Evolutionary conservation across 352 stramenopile species (phyloP).

Genomic region (Phytophthora ramorum): DNA sequence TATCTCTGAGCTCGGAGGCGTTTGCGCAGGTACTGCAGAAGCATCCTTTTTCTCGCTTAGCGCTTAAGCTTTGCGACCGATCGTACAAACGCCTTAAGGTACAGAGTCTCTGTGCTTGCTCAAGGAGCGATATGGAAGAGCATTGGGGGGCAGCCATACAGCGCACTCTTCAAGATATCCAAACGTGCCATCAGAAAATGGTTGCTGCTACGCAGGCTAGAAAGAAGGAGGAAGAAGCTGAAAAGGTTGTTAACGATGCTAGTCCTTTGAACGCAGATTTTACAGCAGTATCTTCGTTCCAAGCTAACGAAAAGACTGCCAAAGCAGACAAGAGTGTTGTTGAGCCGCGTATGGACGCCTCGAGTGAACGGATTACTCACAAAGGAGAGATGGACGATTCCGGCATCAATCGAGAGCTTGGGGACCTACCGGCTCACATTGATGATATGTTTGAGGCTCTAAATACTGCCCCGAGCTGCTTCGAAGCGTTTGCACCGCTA

Average conservation of each 20-base stretch:
- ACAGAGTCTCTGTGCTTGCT: conserved; percentile 5
- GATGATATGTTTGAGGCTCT: conserved; percentile 36
- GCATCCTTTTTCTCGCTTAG: conserved; percentile 25
- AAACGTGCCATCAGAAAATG: conserved; percentile 2
- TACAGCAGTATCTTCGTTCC: not conserved
- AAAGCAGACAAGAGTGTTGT: not conserved
- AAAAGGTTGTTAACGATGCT: not conserved
- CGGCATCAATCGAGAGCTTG: not conserved
- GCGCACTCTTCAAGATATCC: conserved; percentile 14
- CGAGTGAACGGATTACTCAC: not conserved
- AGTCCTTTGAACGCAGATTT: not conserved
- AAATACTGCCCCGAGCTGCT: conserved; percentile 34
- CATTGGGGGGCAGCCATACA: conserved; percentile 31
- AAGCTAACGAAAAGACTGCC: not conserved
- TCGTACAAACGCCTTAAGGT: conserved; percentile 23
- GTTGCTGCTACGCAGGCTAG: conserved; percentile 9
- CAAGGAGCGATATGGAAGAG: conserved; percentile 33
- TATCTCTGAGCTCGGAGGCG: conserved; percentile 42
- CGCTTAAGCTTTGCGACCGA: conserved; percentile 22
- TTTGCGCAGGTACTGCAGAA: conserved; percentile 47
- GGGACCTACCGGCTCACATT: conserved; percentile 9
- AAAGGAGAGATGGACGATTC: not conserved
- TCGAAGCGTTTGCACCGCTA: conserved; percentile 49
- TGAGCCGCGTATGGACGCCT: not conserved
- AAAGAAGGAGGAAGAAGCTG: not conserved